Percentiles rank a stretch among this genome's conserved stretches.
phyloP scores from a whole-genome alignment of 306 rosid genomes.

The Trifolium dubium region DNA sequence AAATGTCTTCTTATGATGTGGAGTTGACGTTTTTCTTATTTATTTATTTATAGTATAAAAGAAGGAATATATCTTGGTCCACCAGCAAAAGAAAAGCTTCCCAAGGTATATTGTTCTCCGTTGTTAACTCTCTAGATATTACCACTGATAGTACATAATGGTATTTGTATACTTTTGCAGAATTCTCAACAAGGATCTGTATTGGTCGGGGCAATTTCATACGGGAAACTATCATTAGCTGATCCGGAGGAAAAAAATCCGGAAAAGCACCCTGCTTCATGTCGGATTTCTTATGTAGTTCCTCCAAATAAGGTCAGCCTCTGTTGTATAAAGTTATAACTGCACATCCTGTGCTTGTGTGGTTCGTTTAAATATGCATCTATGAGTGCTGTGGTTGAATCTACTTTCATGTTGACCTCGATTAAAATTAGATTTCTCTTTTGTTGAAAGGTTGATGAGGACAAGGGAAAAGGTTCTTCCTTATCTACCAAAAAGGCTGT shows the following conservation, averaged over 20 bases:
- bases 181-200: slow-evolving; percentile 81
- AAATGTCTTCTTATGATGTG: slow-evolving; percentile 21
- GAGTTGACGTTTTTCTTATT: slow-evolving; percentile 40
- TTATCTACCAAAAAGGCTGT: slow-evolving; percentile 61
- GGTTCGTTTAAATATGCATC: slow-evolving; percentile 16
- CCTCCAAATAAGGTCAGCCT: slow-evolving; percentile 86
- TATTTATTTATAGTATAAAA: slow-evolving; percentile 59
- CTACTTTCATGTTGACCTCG: slow-evolving; percentile 22
- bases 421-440: slow-evolving; percentile 27
- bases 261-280: slow-evolving; percentile 68
- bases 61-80: slow-evolving; percentile 92
- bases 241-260: slow-evolving; percentile 62
- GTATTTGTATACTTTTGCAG: slow-evolving; percentile 50
- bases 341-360: neutral
- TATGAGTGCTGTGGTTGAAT: slow-evolving; percentile 29
- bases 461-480: slow-evolving; percentile 77
- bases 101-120: slow-evolving; percentile 63
- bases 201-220: slow-evolving; percentile 83
- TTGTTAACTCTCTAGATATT: slow-evolving; percentile 26
- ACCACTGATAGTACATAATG: slow-evolving; percentile 25
- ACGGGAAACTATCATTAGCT: slow-evolving; percentile 65
- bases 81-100: slow-evolving; percentile 86
- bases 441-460: slow-evolving; percentile 73
- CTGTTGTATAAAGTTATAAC: slow-evolving; percentile 28
- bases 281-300: slow-evolving; percentile 70